Percentiles rank a stretch among this genome's conserved stretches.
These are phyloP conservation scores for Pseudogymnoascus sp. DNA, from an alignment of 2,329 filamentous ascomycete genomes.

Conservation along the genomic window DNA sequence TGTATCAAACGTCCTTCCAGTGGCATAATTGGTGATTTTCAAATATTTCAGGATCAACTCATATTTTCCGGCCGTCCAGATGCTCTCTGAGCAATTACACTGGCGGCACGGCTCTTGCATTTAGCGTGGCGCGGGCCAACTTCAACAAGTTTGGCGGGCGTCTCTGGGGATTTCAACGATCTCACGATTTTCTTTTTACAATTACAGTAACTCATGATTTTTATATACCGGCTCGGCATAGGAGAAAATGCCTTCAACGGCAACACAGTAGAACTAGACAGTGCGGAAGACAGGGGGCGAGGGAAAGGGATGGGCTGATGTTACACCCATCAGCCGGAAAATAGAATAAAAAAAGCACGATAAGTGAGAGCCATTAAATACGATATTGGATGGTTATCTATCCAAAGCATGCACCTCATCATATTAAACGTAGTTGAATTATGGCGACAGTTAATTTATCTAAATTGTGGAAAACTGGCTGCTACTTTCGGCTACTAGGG, in stretches of 20 bases:
- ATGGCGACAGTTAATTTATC: background rate
- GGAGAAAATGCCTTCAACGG: constrained; percentile 12
- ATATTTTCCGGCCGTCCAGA: background rate
- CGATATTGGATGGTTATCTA: background rate
- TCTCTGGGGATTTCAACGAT: constrained; percentile 23
- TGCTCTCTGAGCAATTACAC: constrained; percentile 19
- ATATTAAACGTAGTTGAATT: background rate
- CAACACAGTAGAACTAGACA: constrained; percentile 22
- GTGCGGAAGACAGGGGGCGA: background rate
- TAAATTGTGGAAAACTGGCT: background rate
- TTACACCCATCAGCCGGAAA: background rate
- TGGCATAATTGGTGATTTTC: background rate
- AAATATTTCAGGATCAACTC: constrained; percentile 3
- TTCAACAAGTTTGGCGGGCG: constrained; percentile 30
- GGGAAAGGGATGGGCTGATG: background rate
- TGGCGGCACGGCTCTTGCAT: constrained; percentile 20
- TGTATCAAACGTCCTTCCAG: constrained; percentile 14
- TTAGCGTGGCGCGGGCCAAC: constrained; percentile 27
- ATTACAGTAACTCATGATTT: constrained; percentile 10
- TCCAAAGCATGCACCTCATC: background rate
- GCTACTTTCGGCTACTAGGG: background rate
- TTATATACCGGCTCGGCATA: constrained; percentile 7
- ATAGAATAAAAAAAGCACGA: background rate
- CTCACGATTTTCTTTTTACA: constrained; percentile 10
- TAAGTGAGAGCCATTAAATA: background rate